Conservation (phyloP, 345 rosid species). For the Gossypium ekmanianum region DNA sequence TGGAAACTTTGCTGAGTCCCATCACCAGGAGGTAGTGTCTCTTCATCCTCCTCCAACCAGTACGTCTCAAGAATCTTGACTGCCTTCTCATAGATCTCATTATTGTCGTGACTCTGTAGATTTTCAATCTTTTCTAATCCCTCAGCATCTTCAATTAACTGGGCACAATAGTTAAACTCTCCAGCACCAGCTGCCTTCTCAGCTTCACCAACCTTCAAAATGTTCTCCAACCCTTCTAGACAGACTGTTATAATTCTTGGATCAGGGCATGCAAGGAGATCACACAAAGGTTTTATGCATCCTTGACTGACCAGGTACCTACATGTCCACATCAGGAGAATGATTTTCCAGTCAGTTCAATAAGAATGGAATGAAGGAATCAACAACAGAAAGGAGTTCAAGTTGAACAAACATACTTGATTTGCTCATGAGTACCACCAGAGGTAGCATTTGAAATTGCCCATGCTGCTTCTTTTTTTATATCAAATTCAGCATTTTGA, state of each 20-base stretch:
- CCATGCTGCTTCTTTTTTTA: slow-evolving; percentile 97
- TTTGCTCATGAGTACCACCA: slow-evolving; percentile 82
- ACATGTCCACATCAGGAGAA: slow-evolving; percentile 7
- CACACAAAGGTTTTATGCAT: slow-evolving; percentile 78
- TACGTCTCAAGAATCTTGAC: slow-evolving; percentile 79
- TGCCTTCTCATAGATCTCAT: slow-evolving; percentile 81
- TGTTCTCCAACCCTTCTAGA: slow-evolving; percentile 37
- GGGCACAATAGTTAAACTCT: slow-evolving; percentile 60
- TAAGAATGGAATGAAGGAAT: not conserved
- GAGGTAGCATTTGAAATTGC: slow-evolving; percentile 94
- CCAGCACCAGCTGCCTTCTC: slow-evolving; percentile 57
- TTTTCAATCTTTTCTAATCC: slow-evolving; percentile 83
- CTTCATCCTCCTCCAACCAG: slow-evolving; percentile 86
- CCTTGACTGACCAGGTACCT: slow-evolving; percentile 68
- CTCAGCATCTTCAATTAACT: slow-evolving; percentile 73
- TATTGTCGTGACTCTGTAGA: slow-evolving; percentile 80
- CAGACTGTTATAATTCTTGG: slow-evolving; percentile 76
- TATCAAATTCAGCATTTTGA: slow-evolving; percentile 80
- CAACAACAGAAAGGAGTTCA: not conserved
- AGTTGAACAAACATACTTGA: slow-evolving; percentile 45
- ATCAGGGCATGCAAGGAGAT: slow-evolving; percentile 80
- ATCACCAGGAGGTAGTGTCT: slow-evolving; percentile 57
- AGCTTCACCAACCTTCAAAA: slow-evolving; percentile 73
- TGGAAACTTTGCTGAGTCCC: slow-evolving; percentile 50
- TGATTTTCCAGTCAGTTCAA: not conserved